Conservation (phyloP, 2,329 filamentous ascomycete genomes). For the Curvularia lunata region DNA sequence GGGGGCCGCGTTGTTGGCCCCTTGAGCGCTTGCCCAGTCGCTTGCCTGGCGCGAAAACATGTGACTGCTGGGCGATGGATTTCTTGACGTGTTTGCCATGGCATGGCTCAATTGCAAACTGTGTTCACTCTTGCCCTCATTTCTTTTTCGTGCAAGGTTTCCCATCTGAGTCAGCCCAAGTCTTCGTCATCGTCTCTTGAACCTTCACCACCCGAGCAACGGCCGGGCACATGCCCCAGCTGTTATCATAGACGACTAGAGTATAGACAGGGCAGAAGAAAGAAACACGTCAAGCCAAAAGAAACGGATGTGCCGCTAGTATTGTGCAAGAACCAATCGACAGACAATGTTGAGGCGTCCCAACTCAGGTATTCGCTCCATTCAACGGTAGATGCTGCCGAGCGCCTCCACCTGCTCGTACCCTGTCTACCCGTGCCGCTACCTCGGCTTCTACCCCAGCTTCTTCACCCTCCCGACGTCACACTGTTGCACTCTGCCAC, state of each 20-base stretch:
- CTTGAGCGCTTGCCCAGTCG: constrained; percentile 1
- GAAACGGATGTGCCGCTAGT: background rate
- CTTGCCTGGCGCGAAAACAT: constrained; percentile 15
- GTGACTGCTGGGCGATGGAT: constrained; percentile 2
- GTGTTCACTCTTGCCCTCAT: too few relatives aligned
- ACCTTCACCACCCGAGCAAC: background rate
- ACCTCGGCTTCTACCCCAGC: constrained; percentile 22
- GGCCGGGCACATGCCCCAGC: background rate
- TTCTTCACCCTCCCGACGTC: constrained; percentile 8
- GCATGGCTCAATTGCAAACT: background rate
- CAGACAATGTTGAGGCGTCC: background rate
- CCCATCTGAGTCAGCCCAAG: background rate
- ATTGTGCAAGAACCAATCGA: too few relatives aligned
- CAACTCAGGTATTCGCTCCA: background rate
- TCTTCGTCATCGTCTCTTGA: background rate
- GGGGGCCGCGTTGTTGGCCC: too few relatives aligned
- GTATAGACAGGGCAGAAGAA: background rate
- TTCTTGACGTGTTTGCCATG: background rate
- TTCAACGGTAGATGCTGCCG: background rate
- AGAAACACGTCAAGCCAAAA: background rate
- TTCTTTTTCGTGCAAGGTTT: background rate
- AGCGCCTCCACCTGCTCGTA: background rate
- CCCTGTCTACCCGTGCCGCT: constrained; percentile 1
- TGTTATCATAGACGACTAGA: background rate
- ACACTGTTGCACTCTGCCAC: background rate